Conservation (phyloP, 2,329 filamentous ascomycete species). For the Knoxdaviesia proteae region DNA sequence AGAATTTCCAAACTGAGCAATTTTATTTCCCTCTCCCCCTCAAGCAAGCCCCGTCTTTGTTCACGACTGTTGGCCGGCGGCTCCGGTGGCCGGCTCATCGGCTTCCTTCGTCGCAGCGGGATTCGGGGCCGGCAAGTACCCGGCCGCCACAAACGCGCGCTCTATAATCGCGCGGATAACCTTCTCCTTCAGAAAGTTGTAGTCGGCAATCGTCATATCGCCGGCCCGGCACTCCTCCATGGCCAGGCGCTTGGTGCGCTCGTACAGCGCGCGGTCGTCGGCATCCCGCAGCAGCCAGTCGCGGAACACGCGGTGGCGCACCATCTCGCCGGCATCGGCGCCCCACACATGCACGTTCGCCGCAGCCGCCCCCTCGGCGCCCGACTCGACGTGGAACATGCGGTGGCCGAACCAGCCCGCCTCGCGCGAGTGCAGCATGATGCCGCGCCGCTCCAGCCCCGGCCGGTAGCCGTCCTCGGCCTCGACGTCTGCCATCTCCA, state of each 20-base stretch:
- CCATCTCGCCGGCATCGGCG: constrained; percentile 18
- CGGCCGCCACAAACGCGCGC: constrained; percentile 8
- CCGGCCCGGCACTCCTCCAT: constrained; percentile 10
- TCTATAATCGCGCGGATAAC: constrained; percentile 17
- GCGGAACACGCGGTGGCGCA: constrained; percentile 21
- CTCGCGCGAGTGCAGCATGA: constrained; percentile 24
- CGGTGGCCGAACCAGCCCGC: constrained; percentile 26
- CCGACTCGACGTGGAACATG: constrained; percentile 14
- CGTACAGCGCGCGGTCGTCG: constrained; percentile 19
- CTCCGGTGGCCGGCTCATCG: too few relatives aligned
- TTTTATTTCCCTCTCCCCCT: too few relatives aligned
- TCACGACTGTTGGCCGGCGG: too few relatives aligned
- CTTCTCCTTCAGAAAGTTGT: constrained; percentile 20
- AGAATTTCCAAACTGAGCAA: too few relatives aligned
- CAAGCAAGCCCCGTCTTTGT: too few relatives aligned
- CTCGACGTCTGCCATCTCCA: constrained; percentile 18
- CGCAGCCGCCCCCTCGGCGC: constrained; percentile 12
- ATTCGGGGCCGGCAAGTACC: not conserved
- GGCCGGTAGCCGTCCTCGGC: constrained; percentile 21
- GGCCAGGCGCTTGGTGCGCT: constrained; percentile 15
- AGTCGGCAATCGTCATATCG: constrained; percentile 15
- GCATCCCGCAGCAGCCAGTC: constrained; percentile 19
- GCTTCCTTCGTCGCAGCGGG: too few relatives aligned
- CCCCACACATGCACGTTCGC: constrained; percentile 28
- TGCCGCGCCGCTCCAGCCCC: constrained; percentile 20